Evolutionary conservation across 768 basidiomycete species (phyloP).

Genomic region (Boletus bicolor): DNA sequence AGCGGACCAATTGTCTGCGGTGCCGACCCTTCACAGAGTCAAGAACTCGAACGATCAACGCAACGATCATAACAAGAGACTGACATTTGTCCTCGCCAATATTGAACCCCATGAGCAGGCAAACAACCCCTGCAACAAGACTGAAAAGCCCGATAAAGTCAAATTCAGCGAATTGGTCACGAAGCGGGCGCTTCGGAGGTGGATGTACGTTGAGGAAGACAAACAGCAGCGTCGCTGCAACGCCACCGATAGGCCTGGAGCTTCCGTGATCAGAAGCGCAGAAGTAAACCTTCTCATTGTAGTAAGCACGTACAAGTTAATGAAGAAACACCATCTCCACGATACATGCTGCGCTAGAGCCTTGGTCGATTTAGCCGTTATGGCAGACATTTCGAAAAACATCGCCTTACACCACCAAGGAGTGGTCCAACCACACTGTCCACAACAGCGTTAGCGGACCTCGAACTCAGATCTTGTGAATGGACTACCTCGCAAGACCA

Average conservation of each 20-base stretch:
- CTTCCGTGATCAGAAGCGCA: not conserved
- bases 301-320: conserved; percentile 53
- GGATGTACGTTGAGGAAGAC: conserved; percentile 77
- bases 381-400: not conserved
- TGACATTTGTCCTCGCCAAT: conserved; percentile 62
- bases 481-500: conserved; percentile 54
- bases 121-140: conserved; percentile 62
- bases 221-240: conserved; percentile 58
- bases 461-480: not conserved
- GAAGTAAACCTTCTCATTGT: not conserved
- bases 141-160: conserved; percentile 67
- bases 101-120: conserved; percentile 68
- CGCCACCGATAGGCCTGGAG: conserved; percentile 63
- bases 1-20: conserved; percentile 57
- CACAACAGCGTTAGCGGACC: not conserved
- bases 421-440: conserved; percentile 70
- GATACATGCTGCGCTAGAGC: conserved; percentile 68
- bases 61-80: conserved; percentile 21
- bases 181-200: conserved; percentile 53
- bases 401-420: conserved; percentile 66
- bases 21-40: conserved; percentile 44
- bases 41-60: not conserved
- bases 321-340: conserved; percentile 84
- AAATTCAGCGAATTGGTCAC: conserved; percentile 56
- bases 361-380: conserved; percentile 29